phyloP scores from a whole-genome alignment of 257 asterid genomes.

The Nicotiana sylvestris region DNA sequence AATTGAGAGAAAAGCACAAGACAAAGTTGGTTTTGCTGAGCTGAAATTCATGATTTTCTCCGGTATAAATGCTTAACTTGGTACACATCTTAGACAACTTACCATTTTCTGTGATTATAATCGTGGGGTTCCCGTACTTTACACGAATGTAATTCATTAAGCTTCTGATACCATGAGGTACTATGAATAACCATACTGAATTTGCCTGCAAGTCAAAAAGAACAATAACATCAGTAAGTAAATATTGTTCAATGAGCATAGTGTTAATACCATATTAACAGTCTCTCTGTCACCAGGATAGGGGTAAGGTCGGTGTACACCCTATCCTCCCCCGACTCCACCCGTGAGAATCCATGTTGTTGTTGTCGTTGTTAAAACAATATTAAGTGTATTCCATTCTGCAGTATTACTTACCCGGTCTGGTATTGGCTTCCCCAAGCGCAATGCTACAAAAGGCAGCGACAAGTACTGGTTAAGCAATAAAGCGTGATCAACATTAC shows the following conservation, averaged over 20 bases:
- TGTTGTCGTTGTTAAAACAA: no score
- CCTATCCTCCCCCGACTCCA: no score
- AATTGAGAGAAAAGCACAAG: no score
- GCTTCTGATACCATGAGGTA: slow-evolving; percentile 72
- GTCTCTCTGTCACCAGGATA: no score
- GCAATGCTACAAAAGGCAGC: background rate
- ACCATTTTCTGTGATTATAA: slow-evolving; percentile 84
- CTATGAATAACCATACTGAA: slow-evolving; percentile 83
- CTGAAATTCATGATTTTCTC: no score
- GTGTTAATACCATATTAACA: no score
- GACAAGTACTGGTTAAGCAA: background rate
- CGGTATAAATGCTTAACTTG: background rate
- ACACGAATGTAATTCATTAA: slow-evolving; percentile 69
- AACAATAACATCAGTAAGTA: no score
- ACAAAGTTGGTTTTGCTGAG: background rate
- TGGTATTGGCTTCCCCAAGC: slow-evolving; percentile 26
- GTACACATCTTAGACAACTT: background rate
- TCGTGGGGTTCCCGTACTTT: slow-evolving; percentile 63
- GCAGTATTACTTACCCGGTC: slow-evolving; percentile 29
- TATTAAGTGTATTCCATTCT: no score
- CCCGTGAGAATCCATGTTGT: no score
- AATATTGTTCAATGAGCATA: no score
- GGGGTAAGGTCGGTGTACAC: no score
- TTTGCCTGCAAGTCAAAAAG: slow-evolving; percentile 46
- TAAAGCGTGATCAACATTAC: no score